phyloP scores from a whole-genome alignment of 1,284 basidiomycete genomes.

The Cryptococcus jaspeensis region DNA sequence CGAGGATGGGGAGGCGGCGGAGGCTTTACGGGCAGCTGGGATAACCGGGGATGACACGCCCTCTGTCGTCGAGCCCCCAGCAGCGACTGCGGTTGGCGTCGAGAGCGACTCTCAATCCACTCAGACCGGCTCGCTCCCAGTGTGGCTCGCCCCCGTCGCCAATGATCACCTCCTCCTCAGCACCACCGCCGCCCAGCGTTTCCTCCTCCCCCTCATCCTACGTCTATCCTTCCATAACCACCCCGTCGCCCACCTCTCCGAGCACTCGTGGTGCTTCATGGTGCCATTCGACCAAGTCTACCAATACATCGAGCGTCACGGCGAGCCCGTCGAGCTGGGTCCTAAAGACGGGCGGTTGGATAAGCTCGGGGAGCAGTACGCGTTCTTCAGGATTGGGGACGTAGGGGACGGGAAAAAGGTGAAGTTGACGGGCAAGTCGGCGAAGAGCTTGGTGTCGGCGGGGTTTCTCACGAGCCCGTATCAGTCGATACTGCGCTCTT shows the following conservation, averaged over 20 bases:
- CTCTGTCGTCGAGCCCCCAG: conserved; percentile 20
- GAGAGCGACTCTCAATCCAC: background rate
- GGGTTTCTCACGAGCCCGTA: conserved; percentile 33
- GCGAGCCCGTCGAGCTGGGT: conserved; percentile 30
- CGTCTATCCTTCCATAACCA: conserved; percentile 43
- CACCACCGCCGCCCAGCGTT: conserved; percentile 21
- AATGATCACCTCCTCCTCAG: conserved; percentile 15
- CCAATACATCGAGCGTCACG: conserved; percentile 31
- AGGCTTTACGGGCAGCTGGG: background rate
- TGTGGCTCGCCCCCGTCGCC: conserved; percentile 27
- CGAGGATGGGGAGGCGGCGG: conserved; percentile 6
- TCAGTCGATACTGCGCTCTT: conserved; percentile 15
- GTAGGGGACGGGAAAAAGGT: conserved; percentile 13
- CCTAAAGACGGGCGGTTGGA: conserved; percentile 24
- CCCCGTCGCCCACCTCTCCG: conserved; percentile 43
- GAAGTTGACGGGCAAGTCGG: conserved; percentile 23
- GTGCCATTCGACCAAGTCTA: conserved; percentile 30
- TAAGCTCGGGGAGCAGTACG: conserved; percentile 20
- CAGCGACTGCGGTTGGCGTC: too few species aligned
- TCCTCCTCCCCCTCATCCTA: conserved; percentile 47
- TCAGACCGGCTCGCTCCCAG: background rate
- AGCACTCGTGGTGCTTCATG: conserved; percentile 51
- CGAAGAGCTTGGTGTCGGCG: conserved; percentile 19
- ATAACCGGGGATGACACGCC: background rate
- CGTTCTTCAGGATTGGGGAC: conserved; percentile 36